phyloP scores from a whole-genome alignment of 148 eudicot species.

The Hydrangea macrophylla region DNA sequence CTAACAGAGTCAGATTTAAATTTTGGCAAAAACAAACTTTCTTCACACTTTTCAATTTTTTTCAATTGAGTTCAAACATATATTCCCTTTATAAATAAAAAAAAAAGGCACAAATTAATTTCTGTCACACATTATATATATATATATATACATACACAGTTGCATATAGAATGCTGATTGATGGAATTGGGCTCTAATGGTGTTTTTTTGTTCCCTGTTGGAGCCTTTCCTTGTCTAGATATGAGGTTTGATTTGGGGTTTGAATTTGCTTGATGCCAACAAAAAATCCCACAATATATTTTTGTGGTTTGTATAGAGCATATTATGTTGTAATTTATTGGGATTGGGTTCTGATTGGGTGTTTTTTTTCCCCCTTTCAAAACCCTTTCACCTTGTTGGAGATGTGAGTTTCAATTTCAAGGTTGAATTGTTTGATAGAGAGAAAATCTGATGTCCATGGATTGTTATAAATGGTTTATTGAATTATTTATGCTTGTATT shows the following conservation, averaged over 20 bases:
- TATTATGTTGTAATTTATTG: background rate
- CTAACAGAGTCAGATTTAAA: background rate
- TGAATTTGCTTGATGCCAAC: background rate
- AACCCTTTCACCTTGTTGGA: background rate
- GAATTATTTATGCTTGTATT: too few species aligned
- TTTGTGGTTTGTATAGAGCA: background rate
- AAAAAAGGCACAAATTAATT: background rate
- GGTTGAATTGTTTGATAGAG: background rate
- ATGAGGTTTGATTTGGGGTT: conserved; percentile 1
- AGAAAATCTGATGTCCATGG: background rate
- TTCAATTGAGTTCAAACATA: background rate
- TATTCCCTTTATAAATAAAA: too few species aligned
- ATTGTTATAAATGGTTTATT: too few species aligned
- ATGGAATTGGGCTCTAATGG: conserved; percentile 18
- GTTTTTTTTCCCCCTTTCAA: conserved; percentile 6
- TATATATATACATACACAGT: background rate
- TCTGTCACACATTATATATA: background rate
- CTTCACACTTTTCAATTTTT: background rate
- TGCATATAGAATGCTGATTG: background rate
- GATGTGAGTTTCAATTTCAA: background rate
- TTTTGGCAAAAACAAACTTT: background rate
- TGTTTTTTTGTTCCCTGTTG: conserved; percentile 11
- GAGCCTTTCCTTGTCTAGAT: background rate
- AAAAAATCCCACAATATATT: background rate
- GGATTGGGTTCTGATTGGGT: conserved; percentile 18